Base-by-base conservation (phyloP, 2,329 filamentous ascomycete genomes). In the Lasiodiplodia sp. region DNA sequence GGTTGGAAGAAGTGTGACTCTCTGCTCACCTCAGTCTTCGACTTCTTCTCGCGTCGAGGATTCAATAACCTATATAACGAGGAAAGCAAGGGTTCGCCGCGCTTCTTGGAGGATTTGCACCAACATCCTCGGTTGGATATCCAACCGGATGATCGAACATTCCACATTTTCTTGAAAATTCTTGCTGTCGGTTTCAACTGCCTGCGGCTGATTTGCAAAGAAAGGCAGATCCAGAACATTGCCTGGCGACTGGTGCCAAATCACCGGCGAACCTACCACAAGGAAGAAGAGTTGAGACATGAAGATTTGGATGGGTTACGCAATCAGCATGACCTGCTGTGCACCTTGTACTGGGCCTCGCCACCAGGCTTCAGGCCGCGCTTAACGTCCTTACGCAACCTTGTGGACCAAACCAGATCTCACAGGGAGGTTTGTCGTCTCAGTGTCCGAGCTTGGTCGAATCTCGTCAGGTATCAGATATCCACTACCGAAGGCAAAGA, bases 271-370 rank as follows among this genome's bases (percentile, higher is more conserved):
- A 83, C 79, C 6, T 88, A 88, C 74, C 86, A 83, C 1, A 90
- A 89, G 73, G 87, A 90, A 34, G 79, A 86, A 69, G 77, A 82
- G 4, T 75, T 90, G 16, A 81, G 80, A 37, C 81, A 84, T 66
- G 81, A 84, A 68, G 87, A 87, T 70, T 77, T 90, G 14, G 83
- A 86, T 64, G 86, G 87, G 1, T 77, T 90, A 56, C 83, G 87
- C 58, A 90, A 90, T 71, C 87, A 90, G 69, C 87, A 89, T 71
- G 87, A 90, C 72, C 79, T 90, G 18, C 80, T 90, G 0, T 87
- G 85, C 67, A 87, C 86, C 3, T 78, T 90, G 16, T 89, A 89
- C 73, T 88, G 83, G 80, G 84, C 83, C 52, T 84, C 85, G 47
- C 87, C 87, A 31, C 76, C 84, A 34, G 79, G 80, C 1, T 85